Evolutionary conservation across 306 rosid genomes (phyloP), one percentile per base, ranked within the genome.

Genomic region (Castanea sativa): DNA sequence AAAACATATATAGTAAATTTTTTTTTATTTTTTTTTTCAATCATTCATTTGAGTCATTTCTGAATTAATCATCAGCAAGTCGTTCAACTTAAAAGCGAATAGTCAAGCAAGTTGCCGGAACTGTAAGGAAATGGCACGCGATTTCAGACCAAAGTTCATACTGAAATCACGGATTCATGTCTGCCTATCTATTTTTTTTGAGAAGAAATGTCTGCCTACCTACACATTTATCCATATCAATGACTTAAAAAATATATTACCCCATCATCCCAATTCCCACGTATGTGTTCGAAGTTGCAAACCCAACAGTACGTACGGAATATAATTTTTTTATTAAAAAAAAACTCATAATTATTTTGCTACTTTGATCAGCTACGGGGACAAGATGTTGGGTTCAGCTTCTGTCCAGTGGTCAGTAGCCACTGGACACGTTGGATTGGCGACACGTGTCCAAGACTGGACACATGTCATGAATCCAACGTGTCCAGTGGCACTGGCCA

Each of bases 101-200:
- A 41, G 45, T 41, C 45, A 41, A 41, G 45, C 59, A 45, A 61
- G 71, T 61, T 41, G 69, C 18, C 1, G 2, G 30, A 60, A 57
- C 19, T 15, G 53, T 5, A 15, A 25, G 25, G 29, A 20, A 12
- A 14, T 12, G 63, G 67, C 78, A 53, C 74, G 68, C 52, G 2
- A 58, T 59, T 58, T 2, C 33, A 58, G 35, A 29, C 73, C 55
- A 1, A 32, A 73, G 41, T 51, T 51, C 52, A 65, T 5, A 49
- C 81, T 20, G 18, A 61, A 79, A 73, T 52, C 74, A 60, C 23
- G 73, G 33, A 11, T 79, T 52, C 21, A 49, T 71, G 75, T 70
- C 30, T 6, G 35, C 63, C 15, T 20, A 57, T 8, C 45, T 41
- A 1, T 38, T 1, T 38, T 5, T 38, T 38, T 38, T 8, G 12